Base-by-base conservation (phyloP, 257 asterid genomes). In the Solanum corneliomulleri region DNA sequence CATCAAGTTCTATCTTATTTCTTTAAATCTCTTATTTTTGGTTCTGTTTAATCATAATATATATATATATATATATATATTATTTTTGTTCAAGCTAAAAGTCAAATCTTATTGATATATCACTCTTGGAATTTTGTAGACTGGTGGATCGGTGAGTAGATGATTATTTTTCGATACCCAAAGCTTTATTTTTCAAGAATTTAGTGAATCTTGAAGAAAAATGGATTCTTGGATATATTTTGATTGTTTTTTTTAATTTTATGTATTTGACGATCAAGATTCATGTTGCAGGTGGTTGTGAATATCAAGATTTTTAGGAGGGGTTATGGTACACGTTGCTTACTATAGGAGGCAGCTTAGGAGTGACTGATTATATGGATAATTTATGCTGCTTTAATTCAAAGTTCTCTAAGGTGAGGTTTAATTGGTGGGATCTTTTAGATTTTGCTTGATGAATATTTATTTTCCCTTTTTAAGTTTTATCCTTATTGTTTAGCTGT, bases 341-440 rank as follows among this genome's bases (percentile, higher is more conserved):
- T 91, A 88, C 92, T 86, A 86, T 90, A 68, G 90, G 90, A 86
- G 89, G 84, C 82, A 85, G 77, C 76, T 91, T 92, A 90, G 89
- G 86, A 81, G 87, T 86, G 83, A 87, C 49, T 90, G 88, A 87
- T 89, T 84, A 89, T 33, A 94, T 95, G 98, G 95, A 91, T 90
- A 92, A 83, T 87, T 87, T 93, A 11, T 93, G 98, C 93, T 95
- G 98, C 91, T 95, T 92, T 94, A 92, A 86, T 49, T 71, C 88
- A 15, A 31, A n/a, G 27, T 80, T 77, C 88, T 91, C 95, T n/a
- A 92, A 89, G 95, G 98, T 94, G 90, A 88, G 87, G 84, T 89
- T 90, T 88, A 41, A 42, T 49, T 42, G 37, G 74, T 60, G 72
- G 87, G 23, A 42, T 37, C 72, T 80, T 83, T 85, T 84, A 83